These are phyloP conservation scores for Ceratonia siliqua DNA, from an alignment of 306 rosid genomes.

Conservation along the genomic window DNA sequence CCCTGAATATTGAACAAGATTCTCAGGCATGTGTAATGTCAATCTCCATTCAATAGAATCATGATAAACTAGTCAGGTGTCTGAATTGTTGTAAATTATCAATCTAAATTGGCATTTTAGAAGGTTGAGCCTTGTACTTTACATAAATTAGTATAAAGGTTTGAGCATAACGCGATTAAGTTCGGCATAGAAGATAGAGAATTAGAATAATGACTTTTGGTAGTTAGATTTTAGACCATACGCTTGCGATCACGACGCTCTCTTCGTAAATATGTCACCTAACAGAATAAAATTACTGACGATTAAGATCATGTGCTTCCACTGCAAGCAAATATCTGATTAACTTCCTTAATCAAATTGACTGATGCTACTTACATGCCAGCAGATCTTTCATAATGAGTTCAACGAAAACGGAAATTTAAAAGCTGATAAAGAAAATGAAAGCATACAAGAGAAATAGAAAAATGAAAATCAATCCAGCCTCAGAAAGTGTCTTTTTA, in stretches of 20 bases:
- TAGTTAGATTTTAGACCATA: neutral
- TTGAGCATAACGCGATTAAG: neutral
- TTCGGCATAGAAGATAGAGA: neutral
- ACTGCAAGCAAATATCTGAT: neutral
- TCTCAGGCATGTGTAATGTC: neutral
- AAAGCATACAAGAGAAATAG: neutral
- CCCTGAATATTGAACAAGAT: slow-evolving; percentile 54
- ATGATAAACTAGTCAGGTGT: neutral
- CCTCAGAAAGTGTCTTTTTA: neutral
- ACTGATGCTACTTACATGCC: neutral
- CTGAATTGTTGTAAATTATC: neutral
- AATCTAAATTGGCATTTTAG: neutral
- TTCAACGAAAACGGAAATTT: neutral
- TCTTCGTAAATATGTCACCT: neutral
- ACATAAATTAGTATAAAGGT: slow-evolving; percentile 1
- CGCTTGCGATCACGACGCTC: neutral
- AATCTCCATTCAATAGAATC: neutral
- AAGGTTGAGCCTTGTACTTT: neutral
- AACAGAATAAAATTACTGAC: neutral
- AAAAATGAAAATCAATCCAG: neutral
- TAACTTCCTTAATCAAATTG: neutral
- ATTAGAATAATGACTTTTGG: neutral
- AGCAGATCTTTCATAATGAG: slow-evolving; percentile 11
- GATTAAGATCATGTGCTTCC: neutral
- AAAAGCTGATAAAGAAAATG: neutral